Conservation (phyloP, 1,284 basidiomycete species). For the Boletus semigastroideus region DNA sequence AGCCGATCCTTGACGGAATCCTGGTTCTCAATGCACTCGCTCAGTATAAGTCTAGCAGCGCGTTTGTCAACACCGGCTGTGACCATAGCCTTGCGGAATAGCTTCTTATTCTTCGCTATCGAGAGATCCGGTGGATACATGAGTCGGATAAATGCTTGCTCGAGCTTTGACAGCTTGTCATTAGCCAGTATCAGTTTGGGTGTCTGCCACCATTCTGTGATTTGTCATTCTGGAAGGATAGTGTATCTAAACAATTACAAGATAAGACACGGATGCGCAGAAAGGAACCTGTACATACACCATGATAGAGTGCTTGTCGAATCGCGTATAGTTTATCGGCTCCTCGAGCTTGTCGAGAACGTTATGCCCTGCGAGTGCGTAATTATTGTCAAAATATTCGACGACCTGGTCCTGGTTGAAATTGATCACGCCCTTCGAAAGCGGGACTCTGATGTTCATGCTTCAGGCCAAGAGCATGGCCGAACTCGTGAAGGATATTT, state of each 20-base stretch:
- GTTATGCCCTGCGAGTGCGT: rapidly evolving
- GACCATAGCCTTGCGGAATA: neutral
- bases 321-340: neutral
- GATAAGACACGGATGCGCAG: neutral
- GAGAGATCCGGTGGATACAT: neutral
- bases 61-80: neutral
- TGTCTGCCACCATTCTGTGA: no score
- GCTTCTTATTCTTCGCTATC: neutral
- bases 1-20: neutral
- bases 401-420: neutral
- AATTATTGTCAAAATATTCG: neutral
- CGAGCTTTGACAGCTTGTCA: neutral
- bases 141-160: neutral
- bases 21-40: neutral
- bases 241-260: neutral
- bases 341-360: neutral
- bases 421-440: neutral
- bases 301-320: neutral
- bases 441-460: neutral
- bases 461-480: neutral
- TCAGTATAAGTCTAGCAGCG: neutral
- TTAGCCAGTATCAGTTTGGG: neutral
- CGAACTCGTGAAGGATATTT: neutral
- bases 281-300: neutral
- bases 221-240: neutral